phyloP scores from a whole-genome alignment of 257 asterid genomes.

The Ophiorrhiza pumila region DNA sequence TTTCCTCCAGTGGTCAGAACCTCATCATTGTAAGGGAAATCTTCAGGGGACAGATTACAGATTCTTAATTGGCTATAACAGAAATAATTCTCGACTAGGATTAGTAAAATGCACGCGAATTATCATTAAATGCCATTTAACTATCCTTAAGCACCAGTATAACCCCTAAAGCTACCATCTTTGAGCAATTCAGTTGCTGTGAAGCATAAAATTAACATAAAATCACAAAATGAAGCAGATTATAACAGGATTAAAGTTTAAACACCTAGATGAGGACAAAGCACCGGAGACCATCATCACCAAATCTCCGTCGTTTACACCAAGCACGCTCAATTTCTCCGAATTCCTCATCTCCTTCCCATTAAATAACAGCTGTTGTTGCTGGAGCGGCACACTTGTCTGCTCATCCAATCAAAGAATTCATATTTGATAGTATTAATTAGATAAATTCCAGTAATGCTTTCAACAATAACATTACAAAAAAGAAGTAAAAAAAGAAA shows the following conservation, averaged over 20 bases:
- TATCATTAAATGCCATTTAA: background rate
- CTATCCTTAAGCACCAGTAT: background rate
- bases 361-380: constrained; percentile 77
- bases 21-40: background rate
- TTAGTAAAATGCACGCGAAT: no score
- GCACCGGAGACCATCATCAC: constrained; percentile 72
- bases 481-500: background rate
- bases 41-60: background rate
- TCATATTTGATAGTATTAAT: background rate
- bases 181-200: background rate
- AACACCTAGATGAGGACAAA: background rate
- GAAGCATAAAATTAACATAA: no score
- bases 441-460: background rate
- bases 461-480: background rate
- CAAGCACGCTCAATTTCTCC: constrained; percentile 66
- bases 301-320: constrained; percentile 86
- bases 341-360: constrained; percentile 81
- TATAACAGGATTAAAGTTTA: background rate
- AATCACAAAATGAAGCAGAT: no score
- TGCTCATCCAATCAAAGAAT: constrained; percentile 34
- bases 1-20: background rate
- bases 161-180: background rate
- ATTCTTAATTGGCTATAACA: no score
- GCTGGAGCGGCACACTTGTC: constrained; percentile 80
- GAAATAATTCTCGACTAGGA: no score